Evolutionary conservation across 345 rosid genomes (phyloP), one percentile per base, ranked within the genome.

Genomic region (Eucalyptus pauciflora): DNA sequence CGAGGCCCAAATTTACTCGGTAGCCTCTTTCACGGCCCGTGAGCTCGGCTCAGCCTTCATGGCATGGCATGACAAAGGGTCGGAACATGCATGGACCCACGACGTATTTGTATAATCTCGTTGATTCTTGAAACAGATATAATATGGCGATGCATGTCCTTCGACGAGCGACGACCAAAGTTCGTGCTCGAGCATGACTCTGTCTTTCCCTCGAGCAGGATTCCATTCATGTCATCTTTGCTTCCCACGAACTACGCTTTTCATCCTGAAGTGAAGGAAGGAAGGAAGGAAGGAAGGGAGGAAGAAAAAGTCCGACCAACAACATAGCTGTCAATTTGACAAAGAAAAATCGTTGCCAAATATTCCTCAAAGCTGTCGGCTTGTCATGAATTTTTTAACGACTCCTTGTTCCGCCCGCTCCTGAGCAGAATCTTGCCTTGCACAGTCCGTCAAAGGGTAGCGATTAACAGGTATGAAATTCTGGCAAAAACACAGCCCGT

Each of bases 331-430:
- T 76, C 83, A 6, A 76, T 54, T 86, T 54, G 67, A 87, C 81
- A 33, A 4, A n/a, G 45, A 48, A 49, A 49, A 41, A 33, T 87
- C 83, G 3, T 41, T 51, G 56, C 67, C 76, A 86, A 67, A 85
- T 51, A 48, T 67, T 46, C 45, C 52, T 58, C 54, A 79, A 83
- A 87, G 92, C 88, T 89, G 89, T 83, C 91, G 80, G 25, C 43
- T 62, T 88, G 87, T 87, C 85, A 62, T 10, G 81, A 86, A 58
- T 67, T 9, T 29, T 51, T 48, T 48, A 54, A 25, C 31, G 31
- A 50, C 27, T 87, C 87, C 87, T 89, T 49, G 92, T 87, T 88
- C 62, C 86, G n/a, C 87, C 90, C 91, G 92, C 89, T 69, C 54
- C 58, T 60, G 45, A 88, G 46, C 64, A 37, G 86, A 88, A 46